Conservation (phyloP, 768 basidiomycete species). For the Leccinum variicolor region DNA sequence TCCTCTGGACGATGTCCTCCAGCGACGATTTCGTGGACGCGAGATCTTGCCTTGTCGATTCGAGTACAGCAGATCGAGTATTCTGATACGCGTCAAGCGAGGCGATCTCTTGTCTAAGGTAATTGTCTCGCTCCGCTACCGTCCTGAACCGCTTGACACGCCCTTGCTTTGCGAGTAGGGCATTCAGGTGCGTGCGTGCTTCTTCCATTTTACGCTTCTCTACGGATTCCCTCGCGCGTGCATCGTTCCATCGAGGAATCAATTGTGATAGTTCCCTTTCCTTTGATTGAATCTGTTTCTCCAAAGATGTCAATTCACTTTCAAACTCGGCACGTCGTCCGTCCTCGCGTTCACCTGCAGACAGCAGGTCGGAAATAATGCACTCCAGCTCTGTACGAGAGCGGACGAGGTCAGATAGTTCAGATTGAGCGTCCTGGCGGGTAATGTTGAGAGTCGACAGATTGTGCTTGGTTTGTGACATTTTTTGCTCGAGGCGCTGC, state of each 20-base stretch:
- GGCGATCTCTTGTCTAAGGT: conserved; percentile 73
- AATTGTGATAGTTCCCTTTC: conserved; percentile 61
- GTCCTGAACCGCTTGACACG: conserved; percentile 83
- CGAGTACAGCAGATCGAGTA: conserved; percentile 55
- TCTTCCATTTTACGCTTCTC: conserved; percentile 73
- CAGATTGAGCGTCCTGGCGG: conserved; percentile 73
- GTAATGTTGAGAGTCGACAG: conserved; percentile 68
- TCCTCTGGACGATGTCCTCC: conserved; percentile 55
- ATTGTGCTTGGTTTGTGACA: conserved; percentile 65
- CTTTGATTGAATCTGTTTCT: conserved; percentile 58
- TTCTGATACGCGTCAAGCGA: conserved; percentile 60
- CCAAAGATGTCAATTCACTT: conserved; percentile 58
- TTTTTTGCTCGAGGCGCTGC: conserved; percentile 70
- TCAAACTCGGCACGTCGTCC: conserved; percentile 62
- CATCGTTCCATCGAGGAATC: conserved; percentile 66
- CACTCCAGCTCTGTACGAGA: conserved; percentile 86
- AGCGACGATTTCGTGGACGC: conserved; percentile 45
- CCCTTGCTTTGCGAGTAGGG: conserved; percentile 88
- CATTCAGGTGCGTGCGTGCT: conserved; percentile 63
- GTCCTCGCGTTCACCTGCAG: conserved; percentile 60
- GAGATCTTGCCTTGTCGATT: conserved; percentile 50
- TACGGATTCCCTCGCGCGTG: conserved; percentile 45
- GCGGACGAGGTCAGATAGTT: conserved; percentile 84
- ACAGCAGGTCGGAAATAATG: conserved; percentile 70
- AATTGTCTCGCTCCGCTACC: conserved; percentile 79